Conservation (phyloP, 805 yeast species). For the Candida rishiriensis region DNA sequence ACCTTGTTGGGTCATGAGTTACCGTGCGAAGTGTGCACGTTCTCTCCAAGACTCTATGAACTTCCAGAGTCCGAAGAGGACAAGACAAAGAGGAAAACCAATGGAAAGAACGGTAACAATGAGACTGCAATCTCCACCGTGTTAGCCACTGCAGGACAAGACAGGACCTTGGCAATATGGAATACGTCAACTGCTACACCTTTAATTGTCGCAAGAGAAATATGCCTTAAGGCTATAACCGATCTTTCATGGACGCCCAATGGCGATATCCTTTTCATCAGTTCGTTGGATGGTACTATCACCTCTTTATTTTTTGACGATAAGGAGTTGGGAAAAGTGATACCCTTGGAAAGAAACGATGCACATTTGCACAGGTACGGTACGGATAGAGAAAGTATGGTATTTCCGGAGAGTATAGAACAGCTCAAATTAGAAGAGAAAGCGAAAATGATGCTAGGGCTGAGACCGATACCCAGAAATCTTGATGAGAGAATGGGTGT, state of each 20-base stretch:
- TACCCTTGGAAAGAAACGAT: slow-evolving; percentile 64
- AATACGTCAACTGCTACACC: slow-evolving; percentile 74
- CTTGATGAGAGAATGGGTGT: slow-evolving; percentile 41
- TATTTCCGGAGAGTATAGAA: slow-evolving; percentile 81
- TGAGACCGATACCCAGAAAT: slow-evolving; percentile 20
- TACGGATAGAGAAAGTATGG: slow-evolving; percentile 76
- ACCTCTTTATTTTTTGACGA: slow-evolving; percentile 60
- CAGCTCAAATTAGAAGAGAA: slow-evolving; percentile 72
- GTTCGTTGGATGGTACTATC: slow-evolving; percentile 83
- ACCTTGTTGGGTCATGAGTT: slow-evolving; percentile 80
- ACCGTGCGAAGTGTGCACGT: slow-evolving; percentile 76
- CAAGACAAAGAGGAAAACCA: background rate
- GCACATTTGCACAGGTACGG: slow-evolving; percentile 79
- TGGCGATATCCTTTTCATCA: slow-evolving; percentile 67
- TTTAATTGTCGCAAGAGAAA: slow-evolving; percentile 70
- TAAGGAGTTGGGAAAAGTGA: slow-evolving; percentile 54
- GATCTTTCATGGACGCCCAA: slow-evolving; percentile 87
- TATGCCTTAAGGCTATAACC: slow-evolving; percentile 73
- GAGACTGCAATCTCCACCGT: slow-evolving; percentile 48
- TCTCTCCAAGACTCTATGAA: slow-evolving; percentile 65
- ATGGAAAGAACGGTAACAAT: slow-evolving; percentile 19
- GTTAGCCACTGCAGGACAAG: slow-evolving; percentile 96
- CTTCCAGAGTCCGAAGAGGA: slow-evolving; percentile 2
- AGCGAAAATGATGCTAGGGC: slow-evolving; percentile 31
- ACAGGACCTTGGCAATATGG: slow-evolving; percentile 85